Percentiles rank a stretch among this genome's conserved stretches.
phyloP scores from a whole-genome alignment of 1,284 basidiomycete species.

The Irpex sp. region DNA sequence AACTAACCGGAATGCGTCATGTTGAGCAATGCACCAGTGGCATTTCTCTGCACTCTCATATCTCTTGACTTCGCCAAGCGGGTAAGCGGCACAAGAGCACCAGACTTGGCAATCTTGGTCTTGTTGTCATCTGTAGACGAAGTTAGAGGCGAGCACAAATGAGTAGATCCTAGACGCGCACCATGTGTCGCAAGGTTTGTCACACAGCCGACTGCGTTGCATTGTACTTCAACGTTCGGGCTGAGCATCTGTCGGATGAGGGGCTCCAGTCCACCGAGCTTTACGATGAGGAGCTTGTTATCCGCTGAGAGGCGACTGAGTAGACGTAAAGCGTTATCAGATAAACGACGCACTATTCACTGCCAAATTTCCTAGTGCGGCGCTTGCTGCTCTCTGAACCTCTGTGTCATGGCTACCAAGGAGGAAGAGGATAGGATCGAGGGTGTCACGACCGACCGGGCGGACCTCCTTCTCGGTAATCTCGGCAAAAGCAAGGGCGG shows the following conservation, averaged over 20 bases:
- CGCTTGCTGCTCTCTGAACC: constrained; percentile 97
- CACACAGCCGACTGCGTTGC: constrained; percentile 99
- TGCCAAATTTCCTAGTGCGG: constrained; percentile 97
- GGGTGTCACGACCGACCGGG: constrained; percentile 93
- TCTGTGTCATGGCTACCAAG: constrained; percentile 98
- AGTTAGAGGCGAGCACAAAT: background rate
- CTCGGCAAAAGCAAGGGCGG: constrained; percentile 97
- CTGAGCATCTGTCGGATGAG: constrained; percentile 99
- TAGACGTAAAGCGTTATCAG: background rate
- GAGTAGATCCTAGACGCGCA: constrained; percentile 34
- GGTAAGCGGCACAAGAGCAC: constrained; percentile 94
- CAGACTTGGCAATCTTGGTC: constrained; percentile 99
- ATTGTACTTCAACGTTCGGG: constrained; percentile 99
- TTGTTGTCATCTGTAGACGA: constrained; percentile 88
- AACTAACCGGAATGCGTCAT: constrained; percentile 96
- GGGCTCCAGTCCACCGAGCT: constrained; percentile 96
- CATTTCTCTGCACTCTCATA: constrained; percentile 98
- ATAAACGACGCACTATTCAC: constrained; percentile 83
- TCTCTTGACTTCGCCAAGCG: constrained; percentile 97
- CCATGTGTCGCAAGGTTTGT: constrained; percentile 99
- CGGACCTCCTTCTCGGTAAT: constrained; percentile 99
- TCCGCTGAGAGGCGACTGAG: constrained; percentile 59
- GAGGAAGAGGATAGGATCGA: constrained; percentile 98
- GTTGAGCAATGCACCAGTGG: constrained; percentile 96
- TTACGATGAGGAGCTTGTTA: constrained; percentile 98